phyloP scores from a whole-genome alignment of 2,329 filamentous ascomycete species.

The Purpureocillium takamizusanense region DNA sequence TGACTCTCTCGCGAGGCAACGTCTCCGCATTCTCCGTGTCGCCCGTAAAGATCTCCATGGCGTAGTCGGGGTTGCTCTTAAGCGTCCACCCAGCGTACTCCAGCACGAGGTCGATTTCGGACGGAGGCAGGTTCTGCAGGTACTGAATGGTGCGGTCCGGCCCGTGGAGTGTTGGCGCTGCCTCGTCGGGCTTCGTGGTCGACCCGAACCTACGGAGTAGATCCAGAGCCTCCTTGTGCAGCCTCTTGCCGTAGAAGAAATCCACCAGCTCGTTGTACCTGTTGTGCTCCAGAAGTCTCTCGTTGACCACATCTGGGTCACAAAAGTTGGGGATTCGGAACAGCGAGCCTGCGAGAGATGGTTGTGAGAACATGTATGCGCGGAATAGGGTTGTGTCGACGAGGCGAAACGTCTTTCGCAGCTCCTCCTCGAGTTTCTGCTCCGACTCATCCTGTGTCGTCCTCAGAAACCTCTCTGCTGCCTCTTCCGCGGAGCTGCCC shows the following conservation, averaged over 20 bases:
- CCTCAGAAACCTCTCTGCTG: slow-evolving; percentile 47
- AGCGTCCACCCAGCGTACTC: slow-evolving; percentile 90
- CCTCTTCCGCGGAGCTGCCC: slow-evolving; percentile 36
- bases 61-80: slow-evolving; percentile 58
- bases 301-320: slow-evolving; percentile 89
- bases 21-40: slow-evolving; percentile 94
- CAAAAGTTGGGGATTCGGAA: slow-evolving; percentile 97
- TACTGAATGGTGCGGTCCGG: slow-evolving; percentile 80
- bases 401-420: slow-evolving; percentile 68
- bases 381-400: slow-evolving; percentile 94
- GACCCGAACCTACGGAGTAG: slow-evolving; percentile 74
- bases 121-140: slow-evolving; percentile 78
- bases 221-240: slow-evolving; percentile 80
- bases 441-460: slow-evolving; percentile 37
- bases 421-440: slow-evolving; percentile 57
- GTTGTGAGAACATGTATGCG: slow-evolving; percentile 87
- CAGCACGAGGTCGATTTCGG: slow-evolving; percentile 82
- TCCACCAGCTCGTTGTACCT: slow-evolving; percentile 94
- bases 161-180: slow-evolving; percentile 57
- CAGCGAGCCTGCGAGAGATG: slow-evolving; percentile 74
- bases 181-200: slow-evolving; percentile 38
- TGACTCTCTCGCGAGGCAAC: slow-evolving; percentile 66
- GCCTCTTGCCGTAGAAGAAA: slow-evolving; percentile 90
- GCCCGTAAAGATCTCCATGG: slow-evolving; percentile 87
- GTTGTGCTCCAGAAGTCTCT: slow-evolving; percentile 79